Evolutionary conservation across 768 basidiomycete genomes (phyloP), one percentile per base, ranked within the genome.

Genomic region (Suillus occidentalis): DNA sequence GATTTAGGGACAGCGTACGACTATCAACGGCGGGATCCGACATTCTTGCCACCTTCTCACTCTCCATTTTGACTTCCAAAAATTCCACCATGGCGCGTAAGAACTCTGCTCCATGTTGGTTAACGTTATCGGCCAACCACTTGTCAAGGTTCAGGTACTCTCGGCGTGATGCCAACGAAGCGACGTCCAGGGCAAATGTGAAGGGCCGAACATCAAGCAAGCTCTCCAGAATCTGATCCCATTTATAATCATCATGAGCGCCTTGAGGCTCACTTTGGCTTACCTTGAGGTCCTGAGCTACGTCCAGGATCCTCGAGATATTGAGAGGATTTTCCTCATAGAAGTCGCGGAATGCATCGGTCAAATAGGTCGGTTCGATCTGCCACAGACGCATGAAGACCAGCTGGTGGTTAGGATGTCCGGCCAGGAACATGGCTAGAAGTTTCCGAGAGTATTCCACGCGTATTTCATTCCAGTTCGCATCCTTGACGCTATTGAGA

Each of bases 371-470:
- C 0, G 92, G 92, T 71, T 95, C 87, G 50, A 93, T 90, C 72
- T 96, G 93, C 91, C 94, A 96, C 63, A 99, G 88, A 57, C 95
- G 87, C 88, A 97, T 95, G 80, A 99, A 98, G 63, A 98, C 95
- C 12, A 99, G 86, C 69, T 97, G 94, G 71, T 97, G 95, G 70
- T 95, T 95, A 9, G 95, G 95, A 72, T 96, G 92, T 18, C 94
- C 93, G 22, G 89, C 89, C 49, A 98, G 82, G 80, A 98, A 98
- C 88, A 94, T 92, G 43, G 87, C 84, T 59, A 99, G 82, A 16
- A 98, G 81, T 69, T 91, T 90, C 64, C 89, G 87, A 2, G 93
- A 88, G 75, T 98, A 93, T 69, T 94, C 94, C n/a, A 86, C 77
- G 25, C 95, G 90, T 57, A 94, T 89, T 25, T 92, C 87, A 70